A percentile compares a stretch with the other conserved stretches of the same genome.
phyloP scores from a whole-genome alignment of 2,329 filamentous ascomycete genomes.

The Achaetomium macrosporum region DNA sequence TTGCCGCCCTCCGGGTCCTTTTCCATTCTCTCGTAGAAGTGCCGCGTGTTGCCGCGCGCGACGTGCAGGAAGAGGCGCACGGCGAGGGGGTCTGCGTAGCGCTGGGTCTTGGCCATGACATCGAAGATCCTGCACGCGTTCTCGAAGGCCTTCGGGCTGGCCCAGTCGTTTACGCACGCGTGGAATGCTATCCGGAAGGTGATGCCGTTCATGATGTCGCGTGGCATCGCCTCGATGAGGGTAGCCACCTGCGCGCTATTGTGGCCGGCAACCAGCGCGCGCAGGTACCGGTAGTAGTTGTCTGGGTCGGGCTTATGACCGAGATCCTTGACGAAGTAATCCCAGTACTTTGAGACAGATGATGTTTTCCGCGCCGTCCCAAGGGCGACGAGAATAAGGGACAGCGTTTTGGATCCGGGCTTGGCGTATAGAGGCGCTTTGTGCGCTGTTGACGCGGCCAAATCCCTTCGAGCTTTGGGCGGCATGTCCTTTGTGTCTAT shows the following conservation, averaged over 20 bases:
- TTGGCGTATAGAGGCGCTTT: slow-evolving; percentile 30
- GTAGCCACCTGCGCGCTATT: slow-evolving; percentile 57
- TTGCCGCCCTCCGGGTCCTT: slow-evolving; percentile 3
- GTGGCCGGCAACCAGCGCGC: slow-evolving; percentile 58
- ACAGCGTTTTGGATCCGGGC: slow-evolving; percentile 56
- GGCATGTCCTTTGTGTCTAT: background rate
- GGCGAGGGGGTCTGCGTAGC: slow-evolving; percentile 44
- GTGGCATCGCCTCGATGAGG: slow-evolving; percentile 52
- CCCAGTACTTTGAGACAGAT: slow-evolving; percentile 73
- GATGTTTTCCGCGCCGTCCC: slow-evolving; percentile 53
- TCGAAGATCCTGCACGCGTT: slow-evolving; percentile 61
- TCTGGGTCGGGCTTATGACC: slow-evolving; percentile 64
- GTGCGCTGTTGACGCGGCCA: slow-evolving; percentile 7
- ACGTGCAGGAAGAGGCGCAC: slow-evolving; percentile 53
- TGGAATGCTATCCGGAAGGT: slow-evolving; percentile 69
- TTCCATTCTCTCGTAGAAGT: slow-evolving; percentile 29
- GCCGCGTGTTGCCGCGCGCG: slow-evolving; percentile 43
- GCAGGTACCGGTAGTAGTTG: slow-evolving; percentile 65
- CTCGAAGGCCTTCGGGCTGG: slow-evolving; percentile 63
- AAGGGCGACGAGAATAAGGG: slow-evolving; percentile 62
- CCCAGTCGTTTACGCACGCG: slow-evolving; percentile 68
- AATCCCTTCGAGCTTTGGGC: background rate
- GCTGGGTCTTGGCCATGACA: slow-evolving; percentile 47
- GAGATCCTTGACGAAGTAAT: slow-evolving; percentile 56
- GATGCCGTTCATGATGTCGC: slow-evolving; percentile 37